Conservation (phyloP, 768 basidiomycete species). For the Trametes cubensis region DNA sequence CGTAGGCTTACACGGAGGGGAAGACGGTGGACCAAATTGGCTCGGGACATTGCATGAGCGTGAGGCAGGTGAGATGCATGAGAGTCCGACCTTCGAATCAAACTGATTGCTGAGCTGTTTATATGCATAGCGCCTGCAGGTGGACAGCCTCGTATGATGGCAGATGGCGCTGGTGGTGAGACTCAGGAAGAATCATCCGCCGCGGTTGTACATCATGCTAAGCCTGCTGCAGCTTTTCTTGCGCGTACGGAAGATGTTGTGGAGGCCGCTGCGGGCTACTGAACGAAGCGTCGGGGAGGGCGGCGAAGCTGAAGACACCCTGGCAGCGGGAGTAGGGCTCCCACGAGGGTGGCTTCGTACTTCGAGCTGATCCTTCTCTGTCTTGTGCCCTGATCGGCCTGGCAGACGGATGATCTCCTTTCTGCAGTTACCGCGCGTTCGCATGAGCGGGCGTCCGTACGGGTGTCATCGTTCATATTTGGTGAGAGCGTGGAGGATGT, state of each 20-base stretch:
- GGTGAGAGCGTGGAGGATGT: neutral
- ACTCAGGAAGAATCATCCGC: too few relatives aligned
- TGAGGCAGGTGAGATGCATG: neutral
- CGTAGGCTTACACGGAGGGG: neutral
- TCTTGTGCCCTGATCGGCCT: conserved; percentile 12
- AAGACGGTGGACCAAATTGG: neutral
- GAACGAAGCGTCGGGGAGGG: neutral
- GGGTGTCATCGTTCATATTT: neutral
- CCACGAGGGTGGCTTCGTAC: conserved; percentile 7
- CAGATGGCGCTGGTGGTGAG: neutral
- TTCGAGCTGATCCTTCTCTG: conserved; percentile 13
- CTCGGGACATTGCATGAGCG: neutral
- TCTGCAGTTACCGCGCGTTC: neutral
- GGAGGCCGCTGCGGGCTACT: too few relatives aligned
- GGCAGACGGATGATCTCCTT: conserved; percentile 4
- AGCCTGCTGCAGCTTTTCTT: too few relatives aligned
- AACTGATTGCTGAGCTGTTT: conserved; percentile 12
- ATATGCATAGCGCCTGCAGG: conserved; percentile 5
- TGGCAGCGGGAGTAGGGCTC: neutral
- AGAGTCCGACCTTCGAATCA: conserved; percentile 1
- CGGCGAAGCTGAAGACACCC: neutral
- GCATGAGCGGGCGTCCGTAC: neutral
- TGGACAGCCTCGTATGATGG: conserved; percentile 5
- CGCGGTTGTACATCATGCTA: too few relatives aligned
- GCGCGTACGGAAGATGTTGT: too few relatives aligned